Percentiles rank a stretch among this genome's conserved stretches.
These are phyloP conservation scores for Jatropha podagrica DNA, from an alignment of 441 rosid species.

Conservation along the genomic window DNA sequence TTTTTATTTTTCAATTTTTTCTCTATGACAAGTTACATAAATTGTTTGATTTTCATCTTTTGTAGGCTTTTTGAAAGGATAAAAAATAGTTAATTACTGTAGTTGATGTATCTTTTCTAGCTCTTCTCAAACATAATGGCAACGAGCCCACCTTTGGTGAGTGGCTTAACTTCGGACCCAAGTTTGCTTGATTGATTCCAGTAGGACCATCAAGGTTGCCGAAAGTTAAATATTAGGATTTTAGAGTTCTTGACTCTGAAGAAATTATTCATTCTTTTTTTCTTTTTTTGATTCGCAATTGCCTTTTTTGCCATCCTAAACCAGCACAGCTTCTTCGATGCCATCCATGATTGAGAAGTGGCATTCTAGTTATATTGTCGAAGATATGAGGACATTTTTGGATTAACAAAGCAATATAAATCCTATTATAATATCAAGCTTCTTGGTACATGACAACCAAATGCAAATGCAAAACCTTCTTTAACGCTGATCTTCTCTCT, in stretches of 20 bases:
- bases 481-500: conserved; percentile 11
- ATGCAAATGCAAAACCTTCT: background rate
- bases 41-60: too few relatives aligned
- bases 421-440: background rate
- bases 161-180: conserved; percentile 32
- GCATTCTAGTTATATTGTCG: conserved; percentile 16
- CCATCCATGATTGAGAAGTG: conserved; percentile 18
- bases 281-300: conserved; percentile 8
- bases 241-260: conserved; percentile 16
- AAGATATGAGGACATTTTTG: conserved; percentile 15
- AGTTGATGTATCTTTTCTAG: too few relatives aligned
- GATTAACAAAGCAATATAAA: background rate
- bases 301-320: conserved; percentile 20
- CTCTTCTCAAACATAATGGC: background rate
- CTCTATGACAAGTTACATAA: too few relatives aligned
- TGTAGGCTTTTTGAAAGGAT: too few relatives aligned
- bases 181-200: conserved; percentile 14
- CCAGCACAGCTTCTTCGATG: conserved; percentile 13
- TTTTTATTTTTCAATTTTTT: background rate
- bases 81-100: too few relatives aligned
- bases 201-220: conserved; percentile 31
- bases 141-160: conserved; percentile 16
- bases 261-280: background rate
- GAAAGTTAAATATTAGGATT: conserved; percentile 26
- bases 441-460: background rate